Evolutionary conservation across 1,284 basidiomycete species (phyloP), one percentile per base, ranked within the genome.

Genomic region (Athelia sp.): DNA sequence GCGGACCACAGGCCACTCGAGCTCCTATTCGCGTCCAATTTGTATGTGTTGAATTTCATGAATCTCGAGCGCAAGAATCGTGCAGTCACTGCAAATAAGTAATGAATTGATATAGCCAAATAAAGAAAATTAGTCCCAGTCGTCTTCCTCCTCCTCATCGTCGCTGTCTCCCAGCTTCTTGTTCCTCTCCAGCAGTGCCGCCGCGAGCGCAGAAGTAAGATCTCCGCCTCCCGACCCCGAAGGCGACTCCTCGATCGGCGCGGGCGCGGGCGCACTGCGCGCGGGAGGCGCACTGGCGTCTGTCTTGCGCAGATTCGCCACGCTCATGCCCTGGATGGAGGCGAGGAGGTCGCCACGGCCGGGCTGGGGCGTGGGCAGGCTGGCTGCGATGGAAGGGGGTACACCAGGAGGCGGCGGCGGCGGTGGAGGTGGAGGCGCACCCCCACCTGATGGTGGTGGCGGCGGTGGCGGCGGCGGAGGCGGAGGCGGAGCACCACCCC

Each of bases 151-250:
- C 58, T 82, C 81, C 60, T 82, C 78, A 51, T 69, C 81, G 66
- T 93, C 90, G 32, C 87, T 90, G 67, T 91, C 89, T 67, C 85
- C 84, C 87, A 94, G 91, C 76, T 93, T 93, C 84, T 90, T 93
- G 67, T 93, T 98, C 58, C 94, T 74, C 62, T 88, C 82, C 56
- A 76, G 53, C 47, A 82, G 58, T 2, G 78, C 79, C 50, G 69
- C 74, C n/a, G 76, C 78, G 42, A 82, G 62, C 1, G 79, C 79
- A 3, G 70, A 66, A 1, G 78, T 79, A 52, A 81, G 54, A 62
- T 81, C 77, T 4, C 69, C 71, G 21, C 72, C 75, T 31, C 64
- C 68, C 3, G 51, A 61, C 17, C 50, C 57, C 17, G 60, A 60
- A n/a, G 61, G 58, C 13, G 61, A 60, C 22, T 58, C 65, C 15